A percentile compares a stretch with the other conserved stretches of the same genome.
phyloP scores from a whole-genome alignment of 805 yeast species.

The Candida germanica region DNA sequence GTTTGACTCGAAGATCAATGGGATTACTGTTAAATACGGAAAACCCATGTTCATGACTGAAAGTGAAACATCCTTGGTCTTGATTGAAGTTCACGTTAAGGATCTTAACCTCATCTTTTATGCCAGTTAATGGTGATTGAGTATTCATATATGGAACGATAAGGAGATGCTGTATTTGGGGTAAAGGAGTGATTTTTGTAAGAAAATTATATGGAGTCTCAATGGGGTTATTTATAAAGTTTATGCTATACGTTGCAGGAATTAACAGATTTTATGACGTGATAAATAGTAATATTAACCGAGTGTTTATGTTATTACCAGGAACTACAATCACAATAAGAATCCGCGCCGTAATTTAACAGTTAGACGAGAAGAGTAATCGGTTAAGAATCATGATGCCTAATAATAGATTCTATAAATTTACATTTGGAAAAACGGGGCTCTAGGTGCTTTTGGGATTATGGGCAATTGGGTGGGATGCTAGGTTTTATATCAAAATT shows the following conservation, averaged over 20 bases:
- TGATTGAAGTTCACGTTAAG: slow-evolving; percentile 76
- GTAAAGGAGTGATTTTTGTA: no score
- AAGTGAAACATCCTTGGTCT: slow-evolving; percentile 86
- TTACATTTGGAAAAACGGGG: no score
- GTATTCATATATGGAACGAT: slow-evolving; percentile 24
- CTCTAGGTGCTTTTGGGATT: no score
- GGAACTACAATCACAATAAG: slow-evolving; percentile 1
- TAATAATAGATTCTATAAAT: no score
- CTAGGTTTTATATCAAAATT: no score
- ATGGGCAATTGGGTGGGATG: no score
- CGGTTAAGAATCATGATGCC: no score
- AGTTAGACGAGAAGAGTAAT: not conserved
- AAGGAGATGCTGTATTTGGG: no score
- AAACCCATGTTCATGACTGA: slow-evolving; percentile 79
- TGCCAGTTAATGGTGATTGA: slow-evolving; percentile 15
- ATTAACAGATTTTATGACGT: no score
- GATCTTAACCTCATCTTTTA: slow-evolving; percentile 16
- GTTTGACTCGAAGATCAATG: slow-evolving; percentile 65
- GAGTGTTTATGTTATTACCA: slow-evolving; percentile 1
- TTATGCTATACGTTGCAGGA: no score
- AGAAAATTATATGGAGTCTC: no score
- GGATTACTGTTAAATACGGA: slow-evolving; percentile 87
- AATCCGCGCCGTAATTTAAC: not conserved
- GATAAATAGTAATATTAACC: not conserved
- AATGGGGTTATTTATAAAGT: no score